phyloP scores from a whole-genome alignment of 352 stramenopile species.

The Phytophthora sansomeana region DNA sequence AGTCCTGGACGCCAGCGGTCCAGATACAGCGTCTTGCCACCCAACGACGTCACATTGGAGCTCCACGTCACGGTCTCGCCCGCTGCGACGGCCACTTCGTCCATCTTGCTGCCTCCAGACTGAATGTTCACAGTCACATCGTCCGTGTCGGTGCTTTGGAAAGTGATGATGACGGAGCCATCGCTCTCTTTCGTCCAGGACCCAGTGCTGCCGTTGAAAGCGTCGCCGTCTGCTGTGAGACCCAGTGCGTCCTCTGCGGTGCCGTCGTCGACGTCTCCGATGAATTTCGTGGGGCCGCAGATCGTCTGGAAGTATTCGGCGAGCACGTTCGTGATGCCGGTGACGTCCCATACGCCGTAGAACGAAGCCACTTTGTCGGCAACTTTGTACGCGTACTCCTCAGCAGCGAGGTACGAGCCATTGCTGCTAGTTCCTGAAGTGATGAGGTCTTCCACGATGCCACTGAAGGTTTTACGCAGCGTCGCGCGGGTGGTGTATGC shows the following conservation, averaged over 20 bases:
- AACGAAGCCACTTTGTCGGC: no score
- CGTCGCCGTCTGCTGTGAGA: background rate
- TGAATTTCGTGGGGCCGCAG: no score
- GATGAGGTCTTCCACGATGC: no score
- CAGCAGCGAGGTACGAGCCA: no score
- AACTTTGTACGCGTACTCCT: no score
- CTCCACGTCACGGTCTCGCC: background rate
- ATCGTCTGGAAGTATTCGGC: no score
- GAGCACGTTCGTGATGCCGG: no score
- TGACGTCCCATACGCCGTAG: no score
- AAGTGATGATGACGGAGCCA: slow-evolving; percentile 3
- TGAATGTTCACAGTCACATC: slow-evolving; percentile 19
- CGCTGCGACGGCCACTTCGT: slow-evolving; percentile 3
- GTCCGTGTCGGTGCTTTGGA: slow-evolving; percentile 7
- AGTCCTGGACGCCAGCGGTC: slow-evolving; percentile 14
- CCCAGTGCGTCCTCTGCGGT: slow-evolving; percentile 34
- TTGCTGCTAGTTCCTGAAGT: no score
- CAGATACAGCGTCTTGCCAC: slow-evolving; percentile 10
- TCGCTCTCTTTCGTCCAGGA: slow-evolving; percentile 9
- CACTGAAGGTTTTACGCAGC: no score
- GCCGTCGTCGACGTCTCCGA: no score
- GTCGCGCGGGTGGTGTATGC: no score
- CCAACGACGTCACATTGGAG: slow-evolving; percentile 3
- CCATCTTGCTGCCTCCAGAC: slow-evolving; percentile 9
- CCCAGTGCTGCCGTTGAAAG: background rate